Percentiles rank a stretch among this genome's conserved stretches.
These are phyloP conservation scores for Podospora pseudopauciseta DNA, from an alignment of 495 filamentous ascomycete species.

Conservation along the genomic window DNA sequence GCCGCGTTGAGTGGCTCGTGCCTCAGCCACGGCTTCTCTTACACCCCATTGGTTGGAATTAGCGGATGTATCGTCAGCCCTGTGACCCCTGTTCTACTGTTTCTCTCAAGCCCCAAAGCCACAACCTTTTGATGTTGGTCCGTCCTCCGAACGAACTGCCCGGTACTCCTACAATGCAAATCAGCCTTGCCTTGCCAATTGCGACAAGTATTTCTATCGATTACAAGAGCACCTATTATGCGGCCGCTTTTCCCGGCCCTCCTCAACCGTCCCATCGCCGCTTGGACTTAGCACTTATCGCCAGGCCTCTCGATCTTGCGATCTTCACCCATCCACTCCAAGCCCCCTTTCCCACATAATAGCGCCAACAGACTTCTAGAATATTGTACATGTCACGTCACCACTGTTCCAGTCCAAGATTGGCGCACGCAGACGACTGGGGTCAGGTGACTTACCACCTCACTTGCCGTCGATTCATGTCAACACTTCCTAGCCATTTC, in stretches of 20 bases:
- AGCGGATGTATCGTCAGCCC: constrained; percentile 1
- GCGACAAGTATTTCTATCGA: constrained; percentile 2
- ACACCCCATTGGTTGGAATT: constrained; percentile 1
- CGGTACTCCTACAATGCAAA: background rate
- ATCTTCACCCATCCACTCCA: background rate
- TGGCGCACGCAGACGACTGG: background rate
- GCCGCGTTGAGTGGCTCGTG: constrained; percentile 10
- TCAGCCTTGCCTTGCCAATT: constrained; percentile 15
- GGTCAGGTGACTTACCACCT: constrained; percentile 10
- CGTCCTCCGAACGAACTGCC: background rate
- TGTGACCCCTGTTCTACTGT: background rate
- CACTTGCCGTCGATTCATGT: background rate
- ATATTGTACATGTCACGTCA: background rate
- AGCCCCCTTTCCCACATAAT: background rate
- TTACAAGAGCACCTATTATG: constrained; percentile 11
- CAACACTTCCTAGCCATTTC: background rate
- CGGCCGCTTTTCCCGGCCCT: constrained; percentile 19
- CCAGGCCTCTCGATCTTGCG: background rate
- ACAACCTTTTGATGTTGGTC: background rate
- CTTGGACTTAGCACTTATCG: background rate
- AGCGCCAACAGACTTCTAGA: background rate
- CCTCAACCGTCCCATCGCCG: background rate
- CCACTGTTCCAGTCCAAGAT: background rate
- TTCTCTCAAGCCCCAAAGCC: background rate
- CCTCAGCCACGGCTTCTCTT: constrained; percentile 5